Evolutionary conservation across 345 rosid genomes (phyloP), one percentile per base, ranked within the genome.

Genomic region (Dovyalis caffra): DNA sequence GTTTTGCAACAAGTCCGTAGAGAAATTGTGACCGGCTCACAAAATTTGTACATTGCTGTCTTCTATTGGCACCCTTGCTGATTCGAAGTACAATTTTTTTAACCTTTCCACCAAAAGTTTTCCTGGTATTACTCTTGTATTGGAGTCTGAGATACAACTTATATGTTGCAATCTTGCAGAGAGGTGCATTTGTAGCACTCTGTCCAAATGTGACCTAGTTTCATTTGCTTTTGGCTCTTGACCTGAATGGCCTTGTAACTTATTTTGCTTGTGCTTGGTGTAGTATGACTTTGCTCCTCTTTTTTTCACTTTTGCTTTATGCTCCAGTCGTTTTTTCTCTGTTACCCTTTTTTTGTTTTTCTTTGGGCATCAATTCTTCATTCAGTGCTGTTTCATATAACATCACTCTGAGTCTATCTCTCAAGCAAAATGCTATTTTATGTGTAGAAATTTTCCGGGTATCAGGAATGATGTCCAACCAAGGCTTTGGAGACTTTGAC

Each of bases 401-500:
- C 32, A 25, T 65, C 16, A 32, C 53, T 65, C 26, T 51, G 43
- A 12, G 11, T 53, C 28, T 31, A 33, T 64, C 76, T 73, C 82
- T 72, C 66, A 76, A 56, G 65, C 35, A 70, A n/a, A 31, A 35
- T 77, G 35, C 49, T 76, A 56, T 58, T 76, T 77, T 73, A 25
- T 82, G 69, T 81, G 86, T 88, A 95, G 99, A 95, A 80, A 92
- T 95, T 62, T 90, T 86, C 61, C 88, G 96, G 65, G 92, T 92
- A 29, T 87, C 90, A 4, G 94, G 93, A 69, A 86, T 91, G 92
- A 86, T 86, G 89, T 87, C 94, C 70, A 94, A 89, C 87, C 97
- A 90, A 89, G 98, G 92, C 14, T 92, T 88, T 81, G 89, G 87
- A 29, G 96, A 94, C 78, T 77, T 90, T 64, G 98, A 94, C 85